Conservation (phyloP, 2,329 filamentous ascomycete genomes). For the Ophiostoma sp. region DNA sequence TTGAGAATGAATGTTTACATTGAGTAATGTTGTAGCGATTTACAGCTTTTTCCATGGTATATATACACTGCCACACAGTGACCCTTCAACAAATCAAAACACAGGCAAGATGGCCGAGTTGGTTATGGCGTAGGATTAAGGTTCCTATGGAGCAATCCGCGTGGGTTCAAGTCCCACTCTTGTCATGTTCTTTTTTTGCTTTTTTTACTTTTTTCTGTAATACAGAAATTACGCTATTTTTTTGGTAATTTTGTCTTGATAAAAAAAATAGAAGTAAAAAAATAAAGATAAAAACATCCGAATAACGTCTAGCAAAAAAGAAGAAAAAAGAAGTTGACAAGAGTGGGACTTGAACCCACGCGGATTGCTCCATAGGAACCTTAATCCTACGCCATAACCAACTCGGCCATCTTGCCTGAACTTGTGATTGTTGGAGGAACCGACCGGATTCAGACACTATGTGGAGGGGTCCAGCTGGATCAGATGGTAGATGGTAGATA, state of each 20-base stretch:
- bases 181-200: slow-evolving; percentile 17
- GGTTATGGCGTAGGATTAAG: slow-evolving; percentile 32
- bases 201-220: neutral
- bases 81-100: neutral
- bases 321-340: slow-evolving; percentile 16
- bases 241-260: neutral
- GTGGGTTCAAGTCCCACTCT: slow-evolving; percentile 36
- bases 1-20: no score
- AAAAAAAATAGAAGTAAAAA: neutral
- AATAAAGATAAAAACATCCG: neutral
- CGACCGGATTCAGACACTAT: neutral
- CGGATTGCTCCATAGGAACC: slow-evolving; percentile 33
- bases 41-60: neutral
- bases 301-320: neutral
- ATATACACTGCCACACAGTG: neutral
- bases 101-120: slow-evolving; percentile 30
- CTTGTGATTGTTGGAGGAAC: neutral
- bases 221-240: neutral
- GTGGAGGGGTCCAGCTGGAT: neutral
- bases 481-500: neutral
- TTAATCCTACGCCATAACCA: slow-evolving; percentile 32
- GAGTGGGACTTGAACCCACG: slow-evolving; percentile 37
- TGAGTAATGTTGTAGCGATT: no score
- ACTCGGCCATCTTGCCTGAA: slow-evolving; percentile 30
- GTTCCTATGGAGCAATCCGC: slow-evolving; percentile 34